Percentiles rank a stretch among this genome's conserved stretches.
Conservation (phyloP, 2,329 filamentous ascomycete species). For the Phialocephala subalpina region DNA sequence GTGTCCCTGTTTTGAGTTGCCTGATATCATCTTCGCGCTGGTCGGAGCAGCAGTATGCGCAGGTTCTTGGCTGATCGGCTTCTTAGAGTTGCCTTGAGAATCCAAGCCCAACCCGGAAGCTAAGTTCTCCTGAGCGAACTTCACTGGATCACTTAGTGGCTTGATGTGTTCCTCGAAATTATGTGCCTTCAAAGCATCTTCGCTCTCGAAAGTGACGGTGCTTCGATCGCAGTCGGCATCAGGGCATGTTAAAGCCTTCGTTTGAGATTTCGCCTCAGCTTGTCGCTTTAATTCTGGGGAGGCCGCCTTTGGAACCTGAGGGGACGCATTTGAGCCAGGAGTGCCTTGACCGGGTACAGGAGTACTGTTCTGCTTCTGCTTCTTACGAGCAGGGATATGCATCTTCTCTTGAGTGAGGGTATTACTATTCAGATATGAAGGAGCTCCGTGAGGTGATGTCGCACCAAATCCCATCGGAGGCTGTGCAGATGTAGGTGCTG, state of each 20-base stretch:
- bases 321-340: constrained; percentile 40
- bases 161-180: constrained; percentile 66
- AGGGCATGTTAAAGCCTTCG: constrained; percentile 50
- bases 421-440: constrained; percentile 54
- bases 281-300: constrained; percentile 41
- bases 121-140: constrained; percentile 60
- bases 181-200: constrained; percentile 62
- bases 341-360: constrained; percentile 47
- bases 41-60: constrained; percentile 44
- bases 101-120: constrained; percentile 60
- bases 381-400: constrained; percentile 62
- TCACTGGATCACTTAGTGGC: constrained; percentile 61
- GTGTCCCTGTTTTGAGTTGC: constrained; percentile 47
- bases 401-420: constrained; percentile 61
- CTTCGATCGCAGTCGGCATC: constrained; percentile 63
- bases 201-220: constrained; percentile 57
- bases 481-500: constrained; percentile 64
- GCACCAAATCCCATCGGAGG: constrained; percentile 63
- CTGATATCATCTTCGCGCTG: constrained; percentile 41
- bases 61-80: constrained; percentile 19
- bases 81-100: constrained; percentile 51
- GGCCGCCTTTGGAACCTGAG: constrained; percentile 38
- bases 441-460: constrained; percentile 65
- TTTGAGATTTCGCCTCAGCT: constrained; percentile 33
- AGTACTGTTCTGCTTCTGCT: constrained; percentile 57